These are phyloP conservation scores for Pholiota conissans DNA, from an alignment of 768 basidiomycete species.

Conservation along the genomic window DNA sequence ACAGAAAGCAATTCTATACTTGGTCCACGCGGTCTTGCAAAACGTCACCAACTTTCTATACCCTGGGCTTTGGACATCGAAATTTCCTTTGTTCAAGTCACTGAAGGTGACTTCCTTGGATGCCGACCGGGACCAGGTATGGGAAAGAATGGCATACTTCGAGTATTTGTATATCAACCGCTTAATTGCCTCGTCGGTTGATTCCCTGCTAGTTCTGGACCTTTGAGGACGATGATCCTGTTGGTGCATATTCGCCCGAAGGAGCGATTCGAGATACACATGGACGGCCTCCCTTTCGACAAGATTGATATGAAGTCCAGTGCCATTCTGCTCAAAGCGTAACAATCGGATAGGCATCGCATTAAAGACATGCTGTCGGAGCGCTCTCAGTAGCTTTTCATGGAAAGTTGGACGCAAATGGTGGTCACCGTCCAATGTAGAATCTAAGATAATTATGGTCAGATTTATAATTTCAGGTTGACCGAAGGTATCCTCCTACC, in stretches of 20 bases:
- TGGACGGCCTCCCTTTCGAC: not conserved
- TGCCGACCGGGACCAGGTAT: not conserved
- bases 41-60: not conserved
- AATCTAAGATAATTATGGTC: no score
- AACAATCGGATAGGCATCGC: not conserved
- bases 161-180: not conserved
- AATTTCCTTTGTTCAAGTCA: not conserved
- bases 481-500: no score
- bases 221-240: not conserved
- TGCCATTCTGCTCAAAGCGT: not conserved
- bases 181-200: not conserved
- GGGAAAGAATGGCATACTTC: not conserved
- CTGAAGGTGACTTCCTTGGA: not conserved
- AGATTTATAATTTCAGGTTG: no score
- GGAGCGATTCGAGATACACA: not conserved
- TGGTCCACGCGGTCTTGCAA: not conserved
- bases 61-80: not conserved
- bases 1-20: not conserved
- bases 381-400: not conserved
- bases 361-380: not conserved
- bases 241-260: not conserved
- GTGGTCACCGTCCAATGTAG: no score
- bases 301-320: not conserved
- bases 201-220: not conserved
- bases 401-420: no score